Evolutionary conservation across 2,329 filamentous ascomycete species (phyloP), one percentile per base, ranked within the genome.

Genomic region (Pleomassaria siparia): DNA sequence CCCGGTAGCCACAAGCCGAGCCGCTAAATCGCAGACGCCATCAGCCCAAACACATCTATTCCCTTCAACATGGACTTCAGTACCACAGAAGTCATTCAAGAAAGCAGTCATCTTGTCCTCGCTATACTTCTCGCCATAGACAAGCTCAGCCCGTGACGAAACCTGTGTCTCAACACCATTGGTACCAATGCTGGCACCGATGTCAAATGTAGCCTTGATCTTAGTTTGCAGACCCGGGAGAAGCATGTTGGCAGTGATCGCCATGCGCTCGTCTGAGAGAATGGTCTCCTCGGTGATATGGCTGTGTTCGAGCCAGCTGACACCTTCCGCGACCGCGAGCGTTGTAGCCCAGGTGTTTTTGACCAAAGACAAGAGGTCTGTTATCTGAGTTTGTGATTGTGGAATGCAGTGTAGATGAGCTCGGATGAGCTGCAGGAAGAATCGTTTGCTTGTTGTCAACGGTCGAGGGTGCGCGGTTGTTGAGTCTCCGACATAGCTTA

Each of bases 121-220:
- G 54, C 89, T 88, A 67, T 91, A 91, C 50, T 81, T 78, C 71
- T 92, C 88, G 0, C 89, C 89, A 64, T 94, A 94, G 2, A 90
- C 75, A 1, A 91, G 82, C 43, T 75, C 77, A 0, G 84, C 87
- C 5, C 71, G 72, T 20, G 87, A 72, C 12, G 70, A 67, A 28
- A 89, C 76, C 1, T 81, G 76, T 10, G 86, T 71, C 3, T 78
- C 76, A n/a, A 75, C 73, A 1, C 72, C 71, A 0, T 71, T 72
- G 40, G 70, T 74, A 9, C 70, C 68, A 2, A 78, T 73, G 0
- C 70, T 50, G 8, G 71, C 74, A 9, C 60, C 73, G 20, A 92
- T 67, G 13, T 77, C 76, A 47, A 92, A 75, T 0, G 67, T 71
- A 1, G 87, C 76, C 54, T 85, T 80, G 2, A 92, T 80, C 58